Conservation (phyloP, 208 protist species). For the Acanthamoeba sp. region DNA sequence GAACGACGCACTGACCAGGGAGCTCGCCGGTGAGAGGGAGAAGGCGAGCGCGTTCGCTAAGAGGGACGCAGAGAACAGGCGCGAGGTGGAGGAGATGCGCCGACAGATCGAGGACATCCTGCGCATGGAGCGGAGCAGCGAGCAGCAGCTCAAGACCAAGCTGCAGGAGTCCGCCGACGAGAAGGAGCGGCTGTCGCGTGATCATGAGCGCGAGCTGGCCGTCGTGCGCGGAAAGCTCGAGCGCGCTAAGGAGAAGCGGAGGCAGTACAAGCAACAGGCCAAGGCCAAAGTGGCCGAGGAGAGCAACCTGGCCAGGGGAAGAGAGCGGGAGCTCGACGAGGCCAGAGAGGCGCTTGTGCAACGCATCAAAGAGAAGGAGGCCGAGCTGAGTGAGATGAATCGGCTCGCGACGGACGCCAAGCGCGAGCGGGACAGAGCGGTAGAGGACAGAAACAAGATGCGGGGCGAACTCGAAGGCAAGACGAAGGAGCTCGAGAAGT, state of each 20-base stretch:
- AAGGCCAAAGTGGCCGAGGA: neutral
- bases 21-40: neutral
- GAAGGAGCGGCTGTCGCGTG: neutral
- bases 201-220: neutral
- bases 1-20: neutral
- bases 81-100: slow-evolving; percentile 44
- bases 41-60: neutral
- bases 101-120: slow-evolving; percentile 48
- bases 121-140: neutral
- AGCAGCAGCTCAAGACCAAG: neutral
- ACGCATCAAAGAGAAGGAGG: neutral
- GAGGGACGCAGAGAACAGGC: slow-evolving; percentile 23
- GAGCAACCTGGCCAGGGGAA: neutral
- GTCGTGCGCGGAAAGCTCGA: neutral
- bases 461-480: slow-evolving; percentile 15
- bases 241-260: neutral
- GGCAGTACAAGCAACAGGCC: neutral
- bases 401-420: slow-evolving; percentile 22
- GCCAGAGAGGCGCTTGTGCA: neutral
- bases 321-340: slow-evolving; percentile 7
- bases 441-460: slow-evolving; percentile 41
- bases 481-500: slow-evolving; percentile 36
- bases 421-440: slow-evolving; percentile 13
- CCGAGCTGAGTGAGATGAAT: slow-evolving; percentile 54
- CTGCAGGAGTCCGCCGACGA: neutral